Evolutionary conservation across 257 asterid genomes (phyloP).

Genomic region (Petunia secreta): DNA sequence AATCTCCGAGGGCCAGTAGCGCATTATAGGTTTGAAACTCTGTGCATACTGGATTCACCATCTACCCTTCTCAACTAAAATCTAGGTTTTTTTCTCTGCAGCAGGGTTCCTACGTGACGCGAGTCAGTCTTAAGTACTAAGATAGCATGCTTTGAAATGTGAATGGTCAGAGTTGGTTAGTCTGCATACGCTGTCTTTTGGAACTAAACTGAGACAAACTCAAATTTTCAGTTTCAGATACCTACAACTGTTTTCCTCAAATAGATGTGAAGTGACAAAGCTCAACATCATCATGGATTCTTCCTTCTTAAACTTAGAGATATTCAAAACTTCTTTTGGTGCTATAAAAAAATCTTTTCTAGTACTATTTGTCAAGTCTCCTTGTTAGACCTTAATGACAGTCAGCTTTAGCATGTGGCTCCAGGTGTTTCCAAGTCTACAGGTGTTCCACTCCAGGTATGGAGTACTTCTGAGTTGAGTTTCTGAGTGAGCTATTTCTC

Average conservation of each 20-base stretch:
- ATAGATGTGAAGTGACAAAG: not conserved
- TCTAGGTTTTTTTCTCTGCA: no score
- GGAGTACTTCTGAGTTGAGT: not conserved
- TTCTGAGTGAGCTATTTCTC: not conserved
- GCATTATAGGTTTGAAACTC: no score
- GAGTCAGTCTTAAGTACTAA: slow-evolving; percentile 7
- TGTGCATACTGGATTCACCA: no score
- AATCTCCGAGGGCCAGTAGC: no score
- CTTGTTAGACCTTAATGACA: not conserved
- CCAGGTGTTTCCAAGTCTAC: slow-evolving; percentile 5
- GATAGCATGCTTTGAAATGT: slow-evolving; percentile 13
- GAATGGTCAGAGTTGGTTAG: not conserved
- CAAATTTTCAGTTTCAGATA: not conserved
- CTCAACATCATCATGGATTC: not conserved
- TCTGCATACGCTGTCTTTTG: not conserved
- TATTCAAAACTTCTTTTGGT: not conserved
- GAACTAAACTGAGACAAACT: not conserved
- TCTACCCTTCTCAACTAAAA: no score
- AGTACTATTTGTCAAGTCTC: slow-evolving; percentile 9
- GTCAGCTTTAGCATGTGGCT: not conserved
- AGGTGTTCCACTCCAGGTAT: slow-evolving; percentile 13
- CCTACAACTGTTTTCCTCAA: not conserved
- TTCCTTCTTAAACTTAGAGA: slow-evolving; percentile 3
- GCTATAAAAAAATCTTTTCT: not conserved
- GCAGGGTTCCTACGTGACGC: no score